Conservation (phyloP, 176 grass and related monocot genomes). For the Dendrocalamus sinicus region DNA sequence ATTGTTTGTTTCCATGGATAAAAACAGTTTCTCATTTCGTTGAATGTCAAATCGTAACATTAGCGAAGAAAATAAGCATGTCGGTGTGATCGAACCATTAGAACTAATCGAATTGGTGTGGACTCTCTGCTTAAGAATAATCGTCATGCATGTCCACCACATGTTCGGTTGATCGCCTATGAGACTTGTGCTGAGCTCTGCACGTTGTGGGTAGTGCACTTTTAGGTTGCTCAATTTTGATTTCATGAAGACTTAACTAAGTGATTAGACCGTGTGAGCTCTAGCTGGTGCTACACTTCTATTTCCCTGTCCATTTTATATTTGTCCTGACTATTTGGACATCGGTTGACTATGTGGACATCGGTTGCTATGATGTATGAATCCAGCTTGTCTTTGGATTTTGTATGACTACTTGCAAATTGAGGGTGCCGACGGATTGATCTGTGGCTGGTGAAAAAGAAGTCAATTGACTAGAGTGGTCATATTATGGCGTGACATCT, state of each 20-base stretch:
- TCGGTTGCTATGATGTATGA: conserved; percentile 14
- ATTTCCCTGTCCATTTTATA: conserved; percentile 6
- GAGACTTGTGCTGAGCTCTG: conserved; percentile 7
- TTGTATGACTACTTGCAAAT: conserved; percentile 29
- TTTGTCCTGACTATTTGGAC: conserved; percentile 10
- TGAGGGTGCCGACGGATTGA: not conserved
- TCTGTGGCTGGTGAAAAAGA: conserved; percentile 13
- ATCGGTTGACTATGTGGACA: not conserved
- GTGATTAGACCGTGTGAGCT: conserved; percentile 25
- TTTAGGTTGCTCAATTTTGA: not conserved
- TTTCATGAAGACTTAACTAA: not conserved
- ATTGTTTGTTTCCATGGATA: conserved; percentile 23
- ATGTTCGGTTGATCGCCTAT: conserved; percentile 23
- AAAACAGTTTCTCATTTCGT: not conserved
- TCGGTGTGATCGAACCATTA: not conserved
- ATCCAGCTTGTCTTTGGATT: conserved; percentile 25
- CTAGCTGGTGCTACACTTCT: conserved; percentile 10
- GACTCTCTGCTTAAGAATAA: not conserved
- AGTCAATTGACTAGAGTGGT: not conserved
- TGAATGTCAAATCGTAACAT: not conserved
- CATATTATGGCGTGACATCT: not conserved
- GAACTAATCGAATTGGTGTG: not conserved
- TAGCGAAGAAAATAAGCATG: conserved; percentile 1
- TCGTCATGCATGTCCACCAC: not conserved
- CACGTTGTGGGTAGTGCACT: not conserved